These are phyloP conservation scores for Kodamaea anthophila DNA, from an alignment of 1,139 yeast genomes.

Conservation along the genomic window DNA sequence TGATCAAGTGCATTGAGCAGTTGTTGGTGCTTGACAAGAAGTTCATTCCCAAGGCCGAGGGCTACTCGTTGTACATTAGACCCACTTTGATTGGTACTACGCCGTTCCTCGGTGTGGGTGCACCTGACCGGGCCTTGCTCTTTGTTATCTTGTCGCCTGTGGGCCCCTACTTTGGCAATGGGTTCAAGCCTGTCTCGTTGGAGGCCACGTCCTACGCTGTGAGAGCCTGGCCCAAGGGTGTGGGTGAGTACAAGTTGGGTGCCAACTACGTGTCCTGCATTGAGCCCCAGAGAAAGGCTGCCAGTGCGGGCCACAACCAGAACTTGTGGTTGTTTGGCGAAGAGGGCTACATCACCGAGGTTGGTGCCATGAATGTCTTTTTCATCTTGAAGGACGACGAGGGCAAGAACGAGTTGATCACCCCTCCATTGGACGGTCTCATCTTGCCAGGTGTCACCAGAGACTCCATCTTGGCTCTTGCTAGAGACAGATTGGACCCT, in stretches of 20 bases:
- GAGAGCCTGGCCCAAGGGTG: conserved; percentile 99
- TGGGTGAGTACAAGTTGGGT: conserved; percentile 91
- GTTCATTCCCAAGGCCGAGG: conserved; percentile 77
- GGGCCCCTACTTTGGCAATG: conserved; percentile 86
- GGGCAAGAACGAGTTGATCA: conserved; percentile 86
- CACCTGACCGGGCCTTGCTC: conserved; percentile 74
- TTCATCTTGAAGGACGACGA: conserved; percentile 68
- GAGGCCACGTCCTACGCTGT: conserved; percentile 95
- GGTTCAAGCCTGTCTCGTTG: conserved; percentile 87
- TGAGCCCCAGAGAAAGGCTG: conserved; percentile 84
- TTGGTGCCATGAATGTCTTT: conserved; percentile 95
- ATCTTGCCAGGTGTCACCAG: conserved; percentile 96
- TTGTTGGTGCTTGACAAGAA: conserved; percentile 66
- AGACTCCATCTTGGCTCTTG: conserved; percentile 74
- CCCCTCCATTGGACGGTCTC: conserved; percentile 96
- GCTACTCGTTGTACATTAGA: conserved; percentile 86
- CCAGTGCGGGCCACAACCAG: conserved; percentile 84
- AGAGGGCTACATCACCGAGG: conserved; percentile 87
- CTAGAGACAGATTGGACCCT: conserved; percentile 65
- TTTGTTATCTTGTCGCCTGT: conserved; percentile 91
- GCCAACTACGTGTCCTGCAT: conserved; percentile 97
- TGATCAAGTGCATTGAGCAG: conserved; percentile 67
- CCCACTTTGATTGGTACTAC: conserved; percentile 95
- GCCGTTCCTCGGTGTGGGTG: conserved; percentile 74
- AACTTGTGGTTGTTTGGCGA: conserved; percentile 95